Conservation (phyloP, 129 eudicot species). For the Artemisia tridentata region DNA sequence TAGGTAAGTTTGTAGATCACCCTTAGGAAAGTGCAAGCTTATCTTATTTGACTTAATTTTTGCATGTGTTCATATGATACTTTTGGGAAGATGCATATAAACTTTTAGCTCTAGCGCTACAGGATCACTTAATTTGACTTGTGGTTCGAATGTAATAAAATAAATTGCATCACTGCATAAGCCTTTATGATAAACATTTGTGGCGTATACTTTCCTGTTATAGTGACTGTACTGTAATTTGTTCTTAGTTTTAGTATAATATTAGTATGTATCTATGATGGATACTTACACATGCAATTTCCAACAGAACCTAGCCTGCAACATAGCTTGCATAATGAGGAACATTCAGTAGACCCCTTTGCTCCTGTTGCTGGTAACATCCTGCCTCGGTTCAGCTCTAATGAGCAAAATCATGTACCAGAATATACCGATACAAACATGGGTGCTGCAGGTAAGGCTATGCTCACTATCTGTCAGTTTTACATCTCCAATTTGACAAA, state of each 20-base stretch:
- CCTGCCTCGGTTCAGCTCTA: not conserved
- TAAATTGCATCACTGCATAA: not conserved
- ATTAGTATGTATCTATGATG: conserved; percentile 15
- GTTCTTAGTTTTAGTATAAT: not conserved
- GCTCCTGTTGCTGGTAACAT: conserved; percentile 27
- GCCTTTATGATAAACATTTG: conserved; percentile 5
- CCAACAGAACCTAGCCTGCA: conserved; percentile 27
- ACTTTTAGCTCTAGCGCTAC: not conserved
- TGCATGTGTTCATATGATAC: not conserved
- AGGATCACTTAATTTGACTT: not conserved
- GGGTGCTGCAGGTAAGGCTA: no score
- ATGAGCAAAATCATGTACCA: not conserved
- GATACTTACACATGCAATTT: conserved; percentile 17
- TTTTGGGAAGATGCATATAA: not conserved
- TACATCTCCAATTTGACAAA: no score
- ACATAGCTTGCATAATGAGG: conserved; percentile 29
- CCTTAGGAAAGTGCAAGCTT: not conserved
- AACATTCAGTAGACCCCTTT: conserved; percentile 11
- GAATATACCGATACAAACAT: no score
- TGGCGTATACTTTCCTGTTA: not conserved
- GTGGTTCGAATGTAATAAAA: not conserved
- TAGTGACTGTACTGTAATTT: not conserved
- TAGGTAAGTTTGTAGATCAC: not conserved
- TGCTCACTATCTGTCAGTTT: no score
- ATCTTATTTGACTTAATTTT: not conserved